Base-by-base conservation (phyloP, 1,284 basidiomycete genomes). In the Rhodofomes roseus region DNA sequence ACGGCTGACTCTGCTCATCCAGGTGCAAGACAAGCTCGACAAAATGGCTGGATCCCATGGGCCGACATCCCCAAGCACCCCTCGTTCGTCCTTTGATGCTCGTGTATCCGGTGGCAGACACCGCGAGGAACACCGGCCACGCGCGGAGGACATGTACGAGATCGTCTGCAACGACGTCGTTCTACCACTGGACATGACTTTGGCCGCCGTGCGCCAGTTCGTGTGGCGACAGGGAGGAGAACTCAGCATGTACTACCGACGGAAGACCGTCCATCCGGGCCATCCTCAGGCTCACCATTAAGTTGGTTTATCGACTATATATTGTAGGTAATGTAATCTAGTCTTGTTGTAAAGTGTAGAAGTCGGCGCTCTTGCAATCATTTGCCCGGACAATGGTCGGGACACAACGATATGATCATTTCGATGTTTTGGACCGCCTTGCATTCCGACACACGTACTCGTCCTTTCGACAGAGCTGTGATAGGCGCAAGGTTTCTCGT, bases 21-120 rank as follows among this genome's bases (percentile, higher is more conserved):
- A 92, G 90, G 89, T 93, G 0, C 89, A 90, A 69, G 95, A 97
- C 65, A 96, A 95, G 71, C 79, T 96, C 5, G 92, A 95, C 39
- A 85, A 79, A 65, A 67, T 87, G 20, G 55, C 69, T 59, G 65
- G 65, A 50, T 62, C 69, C 34, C 56, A 66, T 29, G 50, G 69
- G 27, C 65, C 73, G 12, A 62, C 73, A 9, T 69, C 74, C 7
- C 65, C 74, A 29, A 70, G 63, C 9, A 82, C 83, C 0, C 73
- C 77, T 3, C 75, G 80, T n/a, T 76, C 78, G 3, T 83, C 82
- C 2, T 63, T 79, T 29, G 82, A 83, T 25, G 69, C 66, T 7
- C 68, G 66, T 63, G 27, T 63, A 63, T 4, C 68, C 67, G 7
- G 55, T 56, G 4, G 46, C 29, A 44, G 58, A 52, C 23, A 46